Base-by-base conservation (phyloP, 495 filamentous ascomycete species). In the Apodospora peruviana region DNA sequence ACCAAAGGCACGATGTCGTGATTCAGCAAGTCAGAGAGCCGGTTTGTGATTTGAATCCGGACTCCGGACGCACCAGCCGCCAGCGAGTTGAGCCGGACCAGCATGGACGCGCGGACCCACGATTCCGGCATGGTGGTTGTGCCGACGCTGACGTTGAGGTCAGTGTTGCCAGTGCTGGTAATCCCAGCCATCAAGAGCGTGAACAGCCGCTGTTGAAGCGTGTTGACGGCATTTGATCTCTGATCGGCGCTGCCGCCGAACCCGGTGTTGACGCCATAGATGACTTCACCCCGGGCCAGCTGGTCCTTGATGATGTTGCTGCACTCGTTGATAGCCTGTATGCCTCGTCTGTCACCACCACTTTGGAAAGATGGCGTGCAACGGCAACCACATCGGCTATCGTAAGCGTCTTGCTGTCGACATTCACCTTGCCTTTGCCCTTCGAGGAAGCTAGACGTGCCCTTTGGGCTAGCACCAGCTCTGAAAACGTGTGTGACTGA, bases 161-260 rank as follows among this genome's bases (percentile, higher is more conserved):
- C 32, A n/a, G 32, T 35, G 32, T 10, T n/a, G 32, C 32, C 32
- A n/a, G 32, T 35, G 32, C 32, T 35, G 5, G 32, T 35, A n/a
- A 35, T 35, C 11, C 32, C 32, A n/a, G 32, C 32, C 32, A 35
- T 35, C 11, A 35, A n/a, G 2, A 35, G 32, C 11, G 32, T 35
- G 32, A 35, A 35, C 11, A 35, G 32, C 11, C 32, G 32, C 32
- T 35, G 32, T 53, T 82, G 79, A 12, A 83, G 57, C 12, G 43
- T 52, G 12, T 56, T 51, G 10, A 62, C 41, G 21, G 70, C 47
- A 71, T 75, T 7, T n/a, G 41, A 44, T n/a, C 75, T 66, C 0
- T 69, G 66, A 45, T 80, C 74, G n/a, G 79, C 79, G 51, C 73
- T 81, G 32, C 78, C 80, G 8, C 80, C 80, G 45, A 80, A 82